Evolutionary conservation across 2,329 filamentous ascomycete species (phyloP), one percentile per base, ranked within the genome.

Genomic region (Exserohilum rostratum): DNA sequence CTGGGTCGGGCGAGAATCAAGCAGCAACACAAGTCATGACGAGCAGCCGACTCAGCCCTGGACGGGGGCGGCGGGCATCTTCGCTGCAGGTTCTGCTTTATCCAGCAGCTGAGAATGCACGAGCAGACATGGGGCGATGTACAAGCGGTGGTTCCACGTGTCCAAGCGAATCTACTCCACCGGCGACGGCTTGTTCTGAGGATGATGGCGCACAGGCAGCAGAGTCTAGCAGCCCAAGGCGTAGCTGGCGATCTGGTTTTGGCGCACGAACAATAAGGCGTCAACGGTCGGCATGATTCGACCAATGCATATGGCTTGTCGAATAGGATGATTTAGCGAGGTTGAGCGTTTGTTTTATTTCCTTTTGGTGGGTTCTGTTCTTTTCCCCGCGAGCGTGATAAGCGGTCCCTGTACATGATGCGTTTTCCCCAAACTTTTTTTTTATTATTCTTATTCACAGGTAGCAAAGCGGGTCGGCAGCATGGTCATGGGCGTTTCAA

Each of bases 141-240:
- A 29, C 40, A 11, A 31, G 40, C 42, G 46, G 39, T 22, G 51
- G 42, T 35, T 37, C 39, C 43, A 40, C 49, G 46, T 35, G 47
- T 34, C 22, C 40, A 46, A 55, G 52, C 42, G 52, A 46, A 37
- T 15, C 40, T 35, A 46, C 47, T 55, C 46, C 39, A 45, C 51
- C 37, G 15, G 30, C 45, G 15, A 30, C 45, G 9, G 43, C 42
- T 39, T 38, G 34, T 35, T 30, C 22, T 51, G 40, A 33, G 31
- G 42, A 51, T 7, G 47, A 29, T 30, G 38, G 13, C 40, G 48
- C 35, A 42, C 52, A 42, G 13, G 22, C 29, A 20, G 29, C 38
- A 31, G 52, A 50, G 42, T 38, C 52, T 22, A 42, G 15, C 10
- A 35, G 34, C 13, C 22, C 30, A 29, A 45, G 30, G 30, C 47